Evolutionary conservation across 2,329 filamentous ascomycete species (phyloP), one percentile per base, ranked within the genome.

Genomic region (Eurotiales sp.): DNA sequence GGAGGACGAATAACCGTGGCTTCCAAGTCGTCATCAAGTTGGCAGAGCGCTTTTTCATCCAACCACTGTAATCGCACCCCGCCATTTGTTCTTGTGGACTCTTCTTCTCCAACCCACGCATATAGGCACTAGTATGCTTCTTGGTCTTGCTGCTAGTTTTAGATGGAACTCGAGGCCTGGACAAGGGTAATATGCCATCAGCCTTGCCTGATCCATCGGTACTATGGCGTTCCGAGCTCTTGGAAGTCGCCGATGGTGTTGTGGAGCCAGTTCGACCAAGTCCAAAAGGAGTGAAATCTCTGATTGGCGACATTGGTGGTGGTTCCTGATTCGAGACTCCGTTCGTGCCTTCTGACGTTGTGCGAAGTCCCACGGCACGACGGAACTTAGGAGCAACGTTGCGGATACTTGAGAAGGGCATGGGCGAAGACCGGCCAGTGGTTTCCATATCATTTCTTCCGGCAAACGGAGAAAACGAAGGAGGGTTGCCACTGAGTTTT

Each of bases 41-140:
- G 1, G 90, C 92, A 54, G 90, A 96, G 71, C 95, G 91, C 79
- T 99, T 99, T 77, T 93, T 97, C 93, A 99, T 99, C 93, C 93
- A 99, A 1, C 93, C 93, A 62, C 86, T 92, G 68, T 96, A 97
- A 64, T 99, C 92, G 50, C 90, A 92, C 55, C 83, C 84, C 55
- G 84, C 75, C 70, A 96, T 93, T 55, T 92, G 90, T 65, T 96
- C 89, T 50, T 84, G 78, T 0, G 93, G 93, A 0, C 82, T 74
- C 54, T 92, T 87, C 69, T 91, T 90, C 60, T 88, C 81, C 36
- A 97, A 74, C 0, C 93, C 93, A 25, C 88, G 86, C 15, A 85
- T 88, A 70, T 97, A 99, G 1, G 93, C 93, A 63, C 91, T 96
- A 0, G 93, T 99, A 52, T 90, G 86, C 67, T 97, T 95, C 75